Evolutionary conservation across 73 alveolate genomes (phyloP).

Genomic region (Durusdinium trenchii): DNA sequence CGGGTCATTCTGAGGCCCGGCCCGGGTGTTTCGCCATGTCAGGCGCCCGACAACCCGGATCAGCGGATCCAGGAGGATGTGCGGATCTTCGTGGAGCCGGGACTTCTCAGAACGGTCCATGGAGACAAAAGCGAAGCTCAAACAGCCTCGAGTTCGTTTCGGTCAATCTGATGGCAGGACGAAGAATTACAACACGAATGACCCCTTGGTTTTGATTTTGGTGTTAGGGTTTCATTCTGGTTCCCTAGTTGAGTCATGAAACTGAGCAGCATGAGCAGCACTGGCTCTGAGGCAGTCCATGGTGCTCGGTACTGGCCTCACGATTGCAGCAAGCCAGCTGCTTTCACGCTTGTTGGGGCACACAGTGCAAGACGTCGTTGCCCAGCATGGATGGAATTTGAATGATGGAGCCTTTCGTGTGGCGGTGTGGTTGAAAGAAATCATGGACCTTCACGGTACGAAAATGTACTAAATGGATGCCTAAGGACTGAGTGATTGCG

Average conservation of each 20-base stretch:
- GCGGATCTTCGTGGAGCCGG: constrained; percentile 61
- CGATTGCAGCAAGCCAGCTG: constrained; percentile 33
- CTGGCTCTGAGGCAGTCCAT: constrained; percentile 62
- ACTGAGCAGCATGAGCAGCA: too few species aligned
- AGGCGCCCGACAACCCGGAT: constrained; percentile 94
- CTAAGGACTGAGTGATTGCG: too few species aligned
- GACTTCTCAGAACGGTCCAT: background rate
- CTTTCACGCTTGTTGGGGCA: constrained; percentile 21
- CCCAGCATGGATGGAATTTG: too few species aligned
- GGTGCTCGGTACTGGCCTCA: constrained; percentile 72
- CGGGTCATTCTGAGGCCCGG: background rate
- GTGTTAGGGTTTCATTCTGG: too few species aligned
- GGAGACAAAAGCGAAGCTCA: background rate
- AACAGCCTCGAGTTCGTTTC: background rate
- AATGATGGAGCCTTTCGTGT: too few species aligned
- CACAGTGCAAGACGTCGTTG: too few species aligned
- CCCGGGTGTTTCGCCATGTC: background rate
- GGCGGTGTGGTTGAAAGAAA: too few species aligned
- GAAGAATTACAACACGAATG: background rate
- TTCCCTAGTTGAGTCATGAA: too few species aligned
- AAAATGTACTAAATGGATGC: too few species aligned
- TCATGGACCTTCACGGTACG: too few species aligned
- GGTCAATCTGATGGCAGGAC: background rate
- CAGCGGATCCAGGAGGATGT: constrained; percentile 94
- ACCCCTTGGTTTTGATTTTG: background rate